A percentile compares a stretch with the other conserved stretches of the same genome.
Evolutionary conservation across 192 early-diverging fungal species (phyloP).

Genomic region (Glomus cerebriforme): DNA sequence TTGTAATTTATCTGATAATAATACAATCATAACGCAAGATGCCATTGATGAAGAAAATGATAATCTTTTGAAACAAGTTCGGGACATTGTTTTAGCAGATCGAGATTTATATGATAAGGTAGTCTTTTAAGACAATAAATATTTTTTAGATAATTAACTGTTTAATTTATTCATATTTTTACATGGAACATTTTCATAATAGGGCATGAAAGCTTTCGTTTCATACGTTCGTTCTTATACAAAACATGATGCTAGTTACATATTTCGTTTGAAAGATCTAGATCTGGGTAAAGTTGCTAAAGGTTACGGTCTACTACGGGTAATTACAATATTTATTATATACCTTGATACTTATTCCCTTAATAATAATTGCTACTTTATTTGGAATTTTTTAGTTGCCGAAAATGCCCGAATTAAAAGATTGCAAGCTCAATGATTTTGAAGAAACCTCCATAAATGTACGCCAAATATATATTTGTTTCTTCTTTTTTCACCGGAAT

Average conservation of each 20-base stretch:
- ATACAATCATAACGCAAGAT: slow-evolving; percentile 30
- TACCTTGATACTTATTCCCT: neutral
- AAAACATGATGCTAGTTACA: slow-evolving; percentile 92
- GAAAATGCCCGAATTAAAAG: slow-evolving; percentile 91
- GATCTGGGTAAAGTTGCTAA: slow-evolving; percentile 77
- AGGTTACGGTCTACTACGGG: slow-evolving; percentile 75
- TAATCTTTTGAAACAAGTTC: slow-evolving; percentile 57
- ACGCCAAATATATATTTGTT: neutral
- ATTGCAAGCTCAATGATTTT: slow-evolving; percentile 44
- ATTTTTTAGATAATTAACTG: neutral
- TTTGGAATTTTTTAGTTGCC: slow-evolving; percentile 60
- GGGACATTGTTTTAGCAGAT: slow-evolving; percentile 63
- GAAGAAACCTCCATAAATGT: slow-evolving; percentile 12
- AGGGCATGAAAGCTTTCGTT: slow-evolving; percentile 83
- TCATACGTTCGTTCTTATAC: slow-evolving; percentile 88
- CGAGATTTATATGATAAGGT: slow-evolving; percentile 74
- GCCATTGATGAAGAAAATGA: slow-evolving; percentile 46
- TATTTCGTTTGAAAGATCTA: slow-evolving; percentile 85
- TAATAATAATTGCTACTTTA: neutral
- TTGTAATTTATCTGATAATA: slow-evolving; percentile 54
- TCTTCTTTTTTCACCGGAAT: neutral
- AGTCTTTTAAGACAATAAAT: neutral
- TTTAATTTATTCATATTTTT: neutral
- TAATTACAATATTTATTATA: slow-evolving; percentile 17
- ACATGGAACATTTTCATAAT: slow-evolving; percentile 1